phyloP scores from a whole-genome alignment of 176 grass and related monocot species.

The Thinopyrum elongatum region DNA sequence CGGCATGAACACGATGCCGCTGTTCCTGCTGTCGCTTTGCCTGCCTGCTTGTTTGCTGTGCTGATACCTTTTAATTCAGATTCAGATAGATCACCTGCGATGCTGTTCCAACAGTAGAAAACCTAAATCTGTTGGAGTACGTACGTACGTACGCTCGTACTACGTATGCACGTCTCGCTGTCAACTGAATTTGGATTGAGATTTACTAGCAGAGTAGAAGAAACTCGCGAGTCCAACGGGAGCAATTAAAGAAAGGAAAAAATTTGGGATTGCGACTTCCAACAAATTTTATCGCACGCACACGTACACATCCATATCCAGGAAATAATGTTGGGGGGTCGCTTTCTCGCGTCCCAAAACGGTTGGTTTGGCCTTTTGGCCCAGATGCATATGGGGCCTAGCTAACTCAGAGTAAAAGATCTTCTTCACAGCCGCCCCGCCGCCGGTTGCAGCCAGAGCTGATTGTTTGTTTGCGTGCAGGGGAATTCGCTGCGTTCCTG shows the following conservation, averaged over 20 bases:
- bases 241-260: neutral
- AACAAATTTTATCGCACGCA: conserved; percentile 30
- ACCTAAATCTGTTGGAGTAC: conserved; percentile 3
- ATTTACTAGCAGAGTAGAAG: neutral
- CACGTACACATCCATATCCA: conserved; percentile 22
- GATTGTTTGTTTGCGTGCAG: conserved; percentile 17
- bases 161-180: neutral
- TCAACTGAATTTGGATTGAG: neutral
- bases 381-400: conserved; percentile 17
- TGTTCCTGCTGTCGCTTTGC: neutral
- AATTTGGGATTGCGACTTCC: neutral
- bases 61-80: neutral
- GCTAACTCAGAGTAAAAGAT: neutral
- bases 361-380: conserved; percentile 5
- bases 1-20: neutral
- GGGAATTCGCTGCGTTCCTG: conserved; percentile 92
- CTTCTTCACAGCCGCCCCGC: conserved; percentile 16
- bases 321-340: conserved; percentile 15
- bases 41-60: neutral
- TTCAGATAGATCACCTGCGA: neutral
- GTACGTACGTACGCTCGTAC: neutral
- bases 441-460: neutral
- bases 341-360: conserved; percentile 36
- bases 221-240: neutral
- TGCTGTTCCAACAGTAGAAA: neutral